Evolutionary conservation across 2,329 filamentous ascomycete species (phyloP).

Genomic region (Septoria petroselini): DNA sequence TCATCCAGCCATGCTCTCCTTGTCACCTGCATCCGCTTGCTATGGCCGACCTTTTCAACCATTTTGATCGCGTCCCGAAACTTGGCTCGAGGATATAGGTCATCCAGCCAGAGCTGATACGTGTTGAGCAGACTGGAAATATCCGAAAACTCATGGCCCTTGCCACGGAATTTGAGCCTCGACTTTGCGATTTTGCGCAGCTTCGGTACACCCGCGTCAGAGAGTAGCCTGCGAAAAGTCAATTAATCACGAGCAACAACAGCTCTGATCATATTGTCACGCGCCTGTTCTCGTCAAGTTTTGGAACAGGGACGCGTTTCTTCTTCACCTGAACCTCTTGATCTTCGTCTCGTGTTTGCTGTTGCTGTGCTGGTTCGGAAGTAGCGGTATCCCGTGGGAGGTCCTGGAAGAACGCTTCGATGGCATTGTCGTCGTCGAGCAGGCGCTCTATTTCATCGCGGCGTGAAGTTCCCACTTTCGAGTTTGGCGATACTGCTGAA

Average conservation of each 20-base stretch:
- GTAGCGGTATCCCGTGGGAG: constrained; percentile 47
- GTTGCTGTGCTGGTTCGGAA: constrained; percentile 42
- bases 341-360: constrained; percentile 63
- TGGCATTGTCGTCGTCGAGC: constrained; percentile 69
- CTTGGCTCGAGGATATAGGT: constrained; percentile 89
- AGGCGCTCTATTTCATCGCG: constrained; percentile 61
- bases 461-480: constrained; percentile 19
- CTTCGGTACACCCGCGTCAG: constrained; percentile 76
- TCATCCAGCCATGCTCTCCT: constrained; percentile 83
- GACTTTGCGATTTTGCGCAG: constrained; percentile 68
- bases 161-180: constrained; percentile 78
- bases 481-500: constrained; percentile 29
- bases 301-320: constrained; percentile 72
- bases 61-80: constrained; percentile 86
- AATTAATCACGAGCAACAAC: too few relatives aligned
- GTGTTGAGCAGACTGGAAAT: constrained; percentile 76
- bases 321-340: constrained; percentile 80
- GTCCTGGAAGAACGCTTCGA: constrained; percentile 50
- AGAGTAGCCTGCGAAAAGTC: constrained; percentile 63
- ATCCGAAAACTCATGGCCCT: constrained; percentile 93
- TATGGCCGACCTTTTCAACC: constrained; percentile 90
- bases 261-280: too few relatives aligned
- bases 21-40: constrained; percentile 69
- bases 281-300: constrained; percentile 78
- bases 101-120: constrained; percentile 96